Conservation (phyloP, 768 basidiomycete genomes). For the Gyrodon lividus region DNA sequence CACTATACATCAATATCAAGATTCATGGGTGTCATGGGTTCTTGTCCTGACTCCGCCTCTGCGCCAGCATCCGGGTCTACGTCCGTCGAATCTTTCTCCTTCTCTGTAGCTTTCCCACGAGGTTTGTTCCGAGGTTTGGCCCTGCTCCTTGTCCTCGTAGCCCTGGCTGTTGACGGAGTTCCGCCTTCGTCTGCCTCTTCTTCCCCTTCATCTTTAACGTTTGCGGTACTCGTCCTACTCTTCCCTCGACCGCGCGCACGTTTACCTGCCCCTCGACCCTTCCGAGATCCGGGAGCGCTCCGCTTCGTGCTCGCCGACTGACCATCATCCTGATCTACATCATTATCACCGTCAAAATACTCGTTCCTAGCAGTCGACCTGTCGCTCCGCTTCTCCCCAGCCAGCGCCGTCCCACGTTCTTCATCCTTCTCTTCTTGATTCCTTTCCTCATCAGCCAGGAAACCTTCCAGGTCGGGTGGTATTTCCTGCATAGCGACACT, state of each 20-base stretch:
- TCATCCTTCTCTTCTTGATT: conserved; percentile 70
- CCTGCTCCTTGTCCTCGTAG: conserved; percentile 33
- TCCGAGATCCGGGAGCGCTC: conserved; percentile 12
- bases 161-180: conserved; percentile 23
- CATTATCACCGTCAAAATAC: conserved; percentile 71
- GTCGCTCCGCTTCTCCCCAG: conserved; percentile 53
- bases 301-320: conserved; percentile 26
- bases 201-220: conserved; percentile 35
- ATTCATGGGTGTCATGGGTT: conserved; percentile 38
- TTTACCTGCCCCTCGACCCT: conserved; percentile 23
- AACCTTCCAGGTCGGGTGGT: conserved; percentile 83
- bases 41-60: conserved; percentile 33
- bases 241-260: conserved; percentile 32
- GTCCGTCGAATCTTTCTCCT: conserved; percentile 32
- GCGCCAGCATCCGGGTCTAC: conserved; percentile 29
- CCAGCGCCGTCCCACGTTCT: conserved; percentile 55
- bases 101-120: conserved; percentile 21
- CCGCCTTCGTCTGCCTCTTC: conserved; percentile 38
- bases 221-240: conserved; percentile 31
- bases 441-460: conserved; percentile 70
- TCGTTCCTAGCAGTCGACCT: conserved; percentile 59
- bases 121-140: conserved; percentile 21
- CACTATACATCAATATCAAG: conserved; percentile 39
- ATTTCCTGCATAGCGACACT: conserved; percentile 96
- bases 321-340: conserved; percentile 50